Conservation (phyloP, 192 early-diverging fungal species). For the Gryganskiella cystojenkinii region DNA sequence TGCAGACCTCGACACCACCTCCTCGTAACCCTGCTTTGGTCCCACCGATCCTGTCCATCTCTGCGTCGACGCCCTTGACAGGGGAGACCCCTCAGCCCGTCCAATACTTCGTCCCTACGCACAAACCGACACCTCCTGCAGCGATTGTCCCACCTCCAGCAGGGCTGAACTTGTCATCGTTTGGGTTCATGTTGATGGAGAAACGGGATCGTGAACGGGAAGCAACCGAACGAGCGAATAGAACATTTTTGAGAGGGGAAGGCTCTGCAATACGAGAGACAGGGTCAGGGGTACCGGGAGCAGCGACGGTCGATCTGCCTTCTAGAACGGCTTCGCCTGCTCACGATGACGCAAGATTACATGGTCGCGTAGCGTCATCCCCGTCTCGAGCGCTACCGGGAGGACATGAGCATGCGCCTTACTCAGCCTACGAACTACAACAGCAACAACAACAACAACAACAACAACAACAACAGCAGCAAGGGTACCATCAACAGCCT, state of each 20-base stretch:
- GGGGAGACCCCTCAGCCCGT: constrained; percentile 31
- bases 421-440: neutral
- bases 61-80: constrained; percentile 40
- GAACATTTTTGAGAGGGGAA: constrained; percentile 29
- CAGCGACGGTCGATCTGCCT: constrained; percentile 7
- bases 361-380: too few relatives aligned
- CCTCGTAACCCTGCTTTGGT: constrained; percentile 6
- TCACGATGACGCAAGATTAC: too few relatives aligned
- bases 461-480: neutral
- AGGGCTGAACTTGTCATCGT: constrained; percentile 47
- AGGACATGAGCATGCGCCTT: too few relatives aligned
- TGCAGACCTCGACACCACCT: neutral
- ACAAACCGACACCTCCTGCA: constrained; percentile 21
- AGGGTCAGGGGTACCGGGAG: neutral
- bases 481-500: neutral
- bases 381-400: too few relatives aligned
- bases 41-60: constrained; percentile 35
- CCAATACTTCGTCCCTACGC: constrained; percentile 46
- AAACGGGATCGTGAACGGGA: constrained; percentile 50
- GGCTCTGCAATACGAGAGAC: constrained; percentile 5
- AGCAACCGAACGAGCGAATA: constrained; percentile 41
- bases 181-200: constrained; percentile 49
- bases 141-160: constrained; percentile 26
- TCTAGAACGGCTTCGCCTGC: neutral
- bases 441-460: constrained; percentile 11